phyloP scores from a whole-genome alignment of 2,329 filamentous ascomycete genomes.

The Volutella citrinella region DNA sequence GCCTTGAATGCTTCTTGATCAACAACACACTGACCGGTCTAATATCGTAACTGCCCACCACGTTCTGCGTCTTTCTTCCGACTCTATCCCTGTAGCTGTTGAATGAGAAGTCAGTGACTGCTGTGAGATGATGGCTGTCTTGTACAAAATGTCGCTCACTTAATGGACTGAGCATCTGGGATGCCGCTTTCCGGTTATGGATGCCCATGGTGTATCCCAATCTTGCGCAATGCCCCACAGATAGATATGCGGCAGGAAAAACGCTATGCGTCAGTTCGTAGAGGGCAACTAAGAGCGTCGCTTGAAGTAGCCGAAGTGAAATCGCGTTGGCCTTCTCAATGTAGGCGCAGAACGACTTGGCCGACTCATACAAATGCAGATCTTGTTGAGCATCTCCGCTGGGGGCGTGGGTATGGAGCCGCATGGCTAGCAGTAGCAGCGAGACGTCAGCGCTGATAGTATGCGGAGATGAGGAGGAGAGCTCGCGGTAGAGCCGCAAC shows the following conservation, averaged over 20 bases:
- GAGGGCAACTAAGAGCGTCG: constrained; percentile 1
- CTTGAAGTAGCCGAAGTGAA: constrained; percentile 3
- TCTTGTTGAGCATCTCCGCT: background rate
- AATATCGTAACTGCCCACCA: constrained; percentile 6
- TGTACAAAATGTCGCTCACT: no score
- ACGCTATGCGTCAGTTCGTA: constrained; percentile 4
- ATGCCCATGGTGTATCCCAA: constrained; percentile 5
- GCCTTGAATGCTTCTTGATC: no score
- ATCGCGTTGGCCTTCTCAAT: background rate
- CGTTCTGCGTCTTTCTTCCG: constrained; percentile 3
- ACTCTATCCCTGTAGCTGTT: background rate
- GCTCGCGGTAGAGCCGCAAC: no score
- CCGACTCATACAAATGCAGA: background rate
- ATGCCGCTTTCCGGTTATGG: constrained; percentile 1
- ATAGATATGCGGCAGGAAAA: constrained; percentile 6
- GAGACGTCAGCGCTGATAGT: no score
- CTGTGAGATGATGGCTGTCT: no score
- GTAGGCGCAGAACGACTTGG: background rate
- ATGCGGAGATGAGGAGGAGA: no score
- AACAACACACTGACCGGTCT: no score
- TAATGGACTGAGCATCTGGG: constrained; percentile 1
- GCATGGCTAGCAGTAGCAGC: no score
- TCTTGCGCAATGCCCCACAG: constrained; percentile 5
- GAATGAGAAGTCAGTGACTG: background rate
- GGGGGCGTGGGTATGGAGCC: constrained; percentile 45